Evolutionary conservation across 805 yeast genomes (phyloP).

Genomic region (Candida boleticola): DNA sequence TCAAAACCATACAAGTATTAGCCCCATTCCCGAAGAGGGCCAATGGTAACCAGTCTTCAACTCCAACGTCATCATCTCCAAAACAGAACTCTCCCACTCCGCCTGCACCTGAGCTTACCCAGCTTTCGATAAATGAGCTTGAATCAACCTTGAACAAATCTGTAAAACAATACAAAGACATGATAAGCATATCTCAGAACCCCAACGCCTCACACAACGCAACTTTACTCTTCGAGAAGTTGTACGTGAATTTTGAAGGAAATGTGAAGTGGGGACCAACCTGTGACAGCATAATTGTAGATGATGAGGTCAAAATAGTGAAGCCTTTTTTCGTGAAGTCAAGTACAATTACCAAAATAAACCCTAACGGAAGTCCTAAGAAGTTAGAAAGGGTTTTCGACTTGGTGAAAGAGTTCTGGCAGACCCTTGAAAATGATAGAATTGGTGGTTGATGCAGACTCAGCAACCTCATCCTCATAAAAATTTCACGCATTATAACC

Average conservation of each 20-base stretch:
- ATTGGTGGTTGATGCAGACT: slow-evolving; percentile 24
- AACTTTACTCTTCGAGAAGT: slow-evolving; percentile 16
- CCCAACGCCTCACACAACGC: slow-evolving; percentile 13
- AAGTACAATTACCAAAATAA: slow-evolving; percentile 20
- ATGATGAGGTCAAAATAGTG: slow-evolving; percentile 33
- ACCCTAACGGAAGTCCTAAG: slow-evolving; percentile 13
- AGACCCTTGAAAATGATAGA: slow-evolving; percentile 21
- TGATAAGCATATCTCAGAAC: slow-evolving; percentile 22
- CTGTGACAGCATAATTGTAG: slow-evolving; percentile 32
- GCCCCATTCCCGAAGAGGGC: slow-evolving; percentile 30
- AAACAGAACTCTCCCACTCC: slow-evolving; percentile 27
- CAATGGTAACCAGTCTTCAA: slow-evolving; percentile 12
- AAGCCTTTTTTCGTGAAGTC: slow-evolving; percentile 36
- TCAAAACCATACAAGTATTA: slow-evolving; percentile 49
- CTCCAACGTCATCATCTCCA: slow-evolving; percentile 12
- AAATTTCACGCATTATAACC: no score
- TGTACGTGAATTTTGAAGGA: slow-evolving; percentile 19
- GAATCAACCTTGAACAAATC: slow-evolving; percentile 18
- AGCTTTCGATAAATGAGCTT: slow-evolving; percentile 16
- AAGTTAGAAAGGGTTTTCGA: slow-evolving; percentile 20
- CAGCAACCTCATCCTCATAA: no score
- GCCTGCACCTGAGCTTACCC: slow-evolving; percentile 19
- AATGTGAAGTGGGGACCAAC: slow-evolving; percentile 28
- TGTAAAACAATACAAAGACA: slow-evolving; percentile 34
- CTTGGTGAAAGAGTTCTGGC: slow-evolving; percentile 27